Base-by-base conservation (phyloP, 1,284 basidiomycete species). In the Apiotrichum domesticum region DNA sequence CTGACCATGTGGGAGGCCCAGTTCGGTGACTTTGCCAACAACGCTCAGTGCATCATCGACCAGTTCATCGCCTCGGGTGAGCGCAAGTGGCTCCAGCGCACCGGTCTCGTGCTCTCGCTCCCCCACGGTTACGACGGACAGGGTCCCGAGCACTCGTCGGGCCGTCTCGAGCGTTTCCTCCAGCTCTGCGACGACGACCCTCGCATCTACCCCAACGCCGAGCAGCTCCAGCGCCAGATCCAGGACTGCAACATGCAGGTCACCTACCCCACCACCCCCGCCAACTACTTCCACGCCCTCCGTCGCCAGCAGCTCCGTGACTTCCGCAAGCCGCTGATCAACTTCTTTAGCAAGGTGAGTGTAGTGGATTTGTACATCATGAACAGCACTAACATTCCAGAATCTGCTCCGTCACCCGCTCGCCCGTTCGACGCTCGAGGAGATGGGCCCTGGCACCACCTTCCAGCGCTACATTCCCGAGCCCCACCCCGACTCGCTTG, bases 161-260 rank as follows among this genome's bases (percentile, higher is more conserved):
- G 89, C 54, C 84, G 96, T 59, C 84, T 98, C 54, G 96, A 99
- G 80, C 84, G 96, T 47, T 99, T 98, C 86, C 80, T 99, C 67
- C 94, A 98, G 79, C 84, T 99, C 43, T 96, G 93, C 71, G 96
- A 97, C 77, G 96, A 98, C 71, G 93, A 98, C 75, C 95, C 95
- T 9, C 84, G 94, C 75, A 74, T 87, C 64, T 98, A 86, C 85
- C 96, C 96, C 4, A 85, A 85, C 1, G 82, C 83, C 1, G 86
- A 96, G 77, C 94, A 95, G 82, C 80, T 94, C 64, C 90, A 94
- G 74, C 82, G 96, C 55, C 92, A 96, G 73, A 93, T 97, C 74
- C 96, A 98, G 80, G 96, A 99, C 76, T 95, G 92, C 78, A 99
- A 98, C 77, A 94, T 98, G 92, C 95, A 98, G 78, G 87, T 98